Evolutionary conservation across 2,329 filamentous ascomycete genomes (phyloP).

Genomic region (Dendryphion nanum): DNA sequence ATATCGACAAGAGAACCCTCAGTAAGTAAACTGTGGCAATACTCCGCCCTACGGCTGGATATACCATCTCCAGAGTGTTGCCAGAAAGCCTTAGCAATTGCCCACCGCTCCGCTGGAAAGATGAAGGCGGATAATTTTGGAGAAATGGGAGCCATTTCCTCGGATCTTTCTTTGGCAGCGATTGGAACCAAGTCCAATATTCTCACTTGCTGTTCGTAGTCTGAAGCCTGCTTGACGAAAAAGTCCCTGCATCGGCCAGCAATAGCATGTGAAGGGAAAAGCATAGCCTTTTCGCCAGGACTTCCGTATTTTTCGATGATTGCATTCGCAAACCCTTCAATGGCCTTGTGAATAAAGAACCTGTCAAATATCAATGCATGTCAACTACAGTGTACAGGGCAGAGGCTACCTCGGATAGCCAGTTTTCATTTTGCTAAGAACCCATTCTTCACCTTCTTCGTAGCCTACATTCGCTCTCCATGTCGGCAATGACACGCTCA

Average conservation of each 20-base stretch:
- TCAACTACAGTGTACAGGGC: background rate
- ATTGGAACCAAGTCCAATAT: conserved; percentile 65
- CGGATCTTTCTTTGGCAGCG: conserved; percentile 51
- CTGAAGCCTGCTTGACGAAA: conserved; percentile 58
- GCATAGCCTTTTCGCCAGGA: conserved; percentile 67
- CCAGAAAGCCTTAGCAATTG: conserved; percentile 90
- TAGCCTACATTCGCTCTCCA: conserved; percentile 91
- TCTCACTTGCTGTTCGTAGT: conserved; percentile 50
- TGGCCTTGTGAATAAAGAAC: conserved; percentile 88
- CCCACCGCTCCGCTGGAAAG: conserved; percentile 65
- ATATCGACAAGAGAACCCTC: conserved; percentile 64
- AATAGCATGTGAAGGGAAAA: conserved; percentile 72
- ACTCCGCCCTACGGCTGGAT: conserved; percentile 87
- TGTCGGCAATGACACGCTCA: conserved; percentile 92
- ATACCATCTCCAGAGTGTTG: conserved; percentile 93
- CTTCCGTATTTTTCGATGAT: conserved; percentile 65
- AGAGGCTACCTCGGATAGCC: conserved; percentile 75
- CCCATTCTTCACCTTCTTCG: conserved; percentile 87
- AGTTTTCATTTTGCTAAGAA: conserved; percentile 79
- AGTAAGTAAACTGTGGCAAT: conserved; percentile 73
- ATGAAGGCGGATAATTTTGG: conserved; percentile 58
- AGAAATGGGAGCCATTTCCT: conserved; percentile 44
- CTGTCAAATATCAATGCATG: conserved; percentile 44
- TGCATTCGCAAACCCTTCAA: conserved; percentile 68
- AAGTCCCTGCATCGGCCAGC: conserved; percentile 76